phyloP scores from a whole-genome alignment of 768 basidiomycete species.

The Hygrophoropsis aurantiaca region DNA sequence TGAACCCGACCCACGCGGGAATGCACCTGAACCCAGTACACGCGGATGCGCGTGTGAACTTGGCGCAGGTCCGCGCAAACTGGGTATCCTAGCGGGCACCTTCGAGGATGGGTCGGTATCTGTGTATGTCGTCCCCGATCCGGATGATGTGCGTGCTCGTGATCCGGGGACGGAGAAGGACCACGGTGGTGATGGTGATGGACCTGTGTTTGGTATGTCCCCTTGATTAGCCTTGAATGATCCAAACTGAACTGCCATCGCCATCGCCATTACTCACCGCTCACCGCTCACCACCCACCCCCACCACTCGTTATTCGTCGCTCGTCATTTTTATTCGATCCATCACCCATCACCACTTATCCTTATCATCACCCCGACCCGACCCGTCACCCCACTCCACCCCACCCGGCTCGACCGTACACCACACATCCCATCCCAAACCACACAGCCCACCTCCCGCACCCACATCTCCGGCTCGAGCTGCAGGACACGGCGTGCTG shows the following conservation, averaged over 20 bases:
- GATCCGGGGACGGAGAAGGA: too few species aligned
- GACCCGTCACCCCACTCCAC: too few species aligned
- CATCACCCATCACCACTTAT: too few species aligned
- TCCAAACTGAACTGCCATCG: slow-evolving; percentile 1
- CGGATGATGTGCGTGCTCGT: slow-evolving; percentile 45
- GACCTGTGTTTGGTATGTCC: slow-evolving; percentile 54
- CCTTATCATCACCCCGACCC: too few species aligned
- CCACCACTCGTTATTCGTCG: too few species aligned
- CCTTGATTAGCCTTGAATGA: neutral
- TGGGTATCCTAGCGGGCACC: slow-evolving; percentile 82
- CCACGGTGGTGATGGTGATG: too few species aligned
- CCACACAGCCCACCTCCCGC: slow-evolving; percentile 50
- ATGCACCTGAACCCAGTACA: neutral
- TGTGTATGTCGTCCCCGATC: slow-evolving; percentile 79
- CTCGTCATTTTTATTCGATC: too few species aligned
- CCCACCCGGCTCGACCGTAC: too few species aligned
- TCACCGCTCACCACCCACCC: too few species aligned
- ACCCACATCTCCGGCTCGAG: slow-evolving; percentile 72
- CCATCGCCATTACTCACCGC: too few species aligned
- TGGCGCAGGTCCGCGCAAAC: slow-evolving; percentile 42
- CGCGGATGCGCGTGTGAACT: slow-evolving; percentile 24
- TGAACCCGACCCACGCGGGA: neutral
- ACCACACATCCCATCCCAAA: too few species aligned
- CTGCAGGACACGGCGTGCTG: slow-evolving; percentile 75
- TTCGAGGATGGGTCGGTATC: slow-evolving; percentile 87